Evolutionary conservation across 2,329 filamentous ascomycete species (phyloP).

Genomic region (Nigrospora osmanthi): DNA sequence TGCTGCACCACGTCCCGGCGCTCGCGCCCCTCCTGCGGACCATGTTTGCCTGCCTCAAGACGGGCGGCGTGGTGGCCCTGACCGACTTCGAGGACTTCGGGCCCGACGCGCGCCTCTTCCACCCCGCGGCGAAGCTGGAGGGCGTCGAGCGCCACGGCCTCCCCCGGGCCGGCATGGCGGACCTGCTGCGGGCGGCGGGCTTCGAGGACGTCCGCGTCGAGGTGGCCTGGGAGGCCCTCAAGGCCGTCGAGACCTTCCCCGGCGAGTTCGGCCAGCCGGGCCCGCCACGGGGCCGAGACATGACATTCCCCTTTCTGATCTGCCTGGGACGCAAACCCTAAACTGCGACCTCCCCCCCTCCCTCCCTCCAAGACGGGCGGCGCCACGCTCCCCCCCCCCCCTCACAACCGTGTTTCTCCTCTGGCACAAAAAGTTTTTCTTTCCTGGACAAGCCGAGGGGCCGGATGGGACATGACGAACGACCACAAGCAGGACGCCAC

Average conservation of each 20-base stretch:
- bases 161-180: neutral
- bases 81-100: constrained; percentile 53
- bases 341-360: no score
- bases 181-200: neutral
- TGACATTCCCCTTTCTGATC: neutral
- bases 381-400: no score
- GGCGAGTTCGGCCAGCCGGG: neutral
- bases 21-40: neutral
- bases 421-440: no score
- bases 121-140: constrained; percentile 40
- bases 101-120: constrained; percentile 37
- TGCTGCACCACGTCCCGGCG: constrained; percentile 11
- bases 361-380: no score
- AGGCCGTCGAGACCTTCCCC: neutral
- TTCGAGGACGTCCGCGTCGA: neutral
- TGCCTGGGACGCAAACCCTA: neutral
- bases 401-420: no score
- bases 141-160: constrained; percentile 49
- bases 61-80: constrained; percentile 39
- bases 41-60: constrained; percentile 37
- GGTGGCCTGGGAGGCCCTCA: neutral
- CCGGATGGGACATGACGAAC: no score
- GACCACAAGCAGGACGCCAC: no score
- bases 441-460: no score
- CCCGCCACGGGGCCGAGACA: neutral